Base-by-base conservation (phyloP, 306 rosid species). In the Castanea crenata region DNA sequence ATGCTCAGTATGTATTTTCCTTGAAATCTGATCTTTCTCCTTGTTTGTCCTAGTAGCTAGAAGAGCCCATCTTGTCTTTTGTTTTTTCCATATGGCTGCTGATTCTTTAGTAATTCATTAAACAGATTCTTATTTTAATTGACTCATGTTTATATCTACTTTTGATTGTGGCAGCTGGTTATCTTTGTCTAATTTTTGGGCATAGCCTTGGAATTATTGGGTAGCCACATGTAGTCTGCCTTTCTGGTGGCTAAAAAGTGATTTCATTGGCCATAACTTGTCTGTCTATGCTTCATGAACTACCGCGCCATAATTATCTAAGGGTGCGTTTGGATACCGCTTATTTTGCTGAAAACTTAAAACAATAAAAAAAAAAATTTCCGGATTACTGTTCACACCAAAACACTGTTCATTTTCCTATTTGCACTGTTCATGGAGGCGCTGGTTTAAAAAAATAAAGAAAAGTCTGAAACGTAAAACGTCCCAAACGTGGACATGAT, bases 1-100 rank as follows among this genome's bases (percentile, higher is more conserved):
- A 93, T 90, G 98, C 90, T 75, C 99, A 91, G 99, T 95, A 95
- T 83, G 99, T 85, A 80, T 27, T 20, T 69, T 61, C 78, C 73
- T 74, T 85, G 52, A 73, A 29, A 82, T 49, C 87, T 49, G 54
- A 12, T 49, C 14, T 49, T 12, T 46, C 65, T 79, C 70, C 54
- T 34, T 63, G 57, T 71, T 71, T 83, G 35, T 56, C 80, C 54
- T 51, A 18, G 14, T 74, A 74, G 63, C 44, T 55, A 69, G 62
- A 18, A 14, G 41, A 61, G 65, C 79, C 41, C 62, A 61, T 58
- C 55, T 32, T 59, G 59, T 64, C 72, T 44, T 25, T 41, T 56
- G 29, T 55, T 34, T 55, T 34, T 77, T 19, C 10, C 73, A 61
- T 74, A 23, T 74, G 76, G 38, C 74, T 82, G 65, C 81, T 81